phyloP scores from a whole-genome alignment of 78 protist genomes.

The Ministeria vibrans region DNA sequence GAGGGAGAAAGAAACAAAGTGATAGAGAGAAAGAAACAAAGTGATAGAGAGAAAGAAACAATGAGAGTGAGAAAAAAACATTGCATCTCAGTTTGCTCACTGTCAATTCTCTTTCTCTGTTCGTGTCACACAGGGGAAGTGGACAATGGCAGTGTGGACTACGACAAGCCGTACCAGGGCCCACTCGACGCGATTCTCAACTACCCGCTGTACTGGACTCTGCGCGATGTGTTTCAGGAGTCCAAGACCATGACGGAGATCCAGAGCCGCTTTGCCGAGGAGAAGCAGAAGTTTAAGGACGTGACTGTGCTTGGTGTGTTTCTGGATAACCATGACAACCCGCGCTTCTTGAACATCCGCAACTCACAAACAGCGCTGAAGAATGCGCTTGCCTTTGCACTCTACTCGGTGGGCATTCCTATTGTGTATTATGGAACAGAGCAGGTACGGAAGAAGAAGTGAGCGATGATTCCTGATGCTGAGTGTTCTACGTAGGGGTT shows the following conservation, averaged over 20 bases:
- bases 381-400: not conserved
- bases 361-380: not conserved
- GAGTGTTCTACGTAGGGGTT: no score
- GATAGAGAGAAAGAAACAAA: no score
- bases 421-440: not conserved
- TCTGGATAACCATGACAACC: constrained; percentile 85
- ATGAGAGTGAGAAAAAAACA: no score
- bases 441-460: no score
- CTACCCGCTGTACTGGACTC: constrained; percentile 79
- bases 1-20: no score
- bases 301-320: constrained; percentile 35
- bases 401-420: not conserved
- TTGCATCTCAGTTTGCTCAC: no score
- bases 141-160: constrained; percentile 54
- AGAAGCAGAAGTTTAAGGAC: not conserved
- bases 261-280: not conserved
- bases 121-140: no score
- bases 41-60: no score
- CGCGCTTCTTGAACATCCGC: constrained; percentile 54
- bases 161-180: constrained; percentile 52
- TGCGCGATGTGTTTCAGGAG: constrained; percentile 44
- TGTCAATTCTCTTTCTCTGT: no score
- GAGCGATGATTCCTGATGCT: no score
- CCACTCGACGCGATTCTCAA: constrained; percentile 50
- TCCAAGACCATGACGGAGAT: constrained; percentile 59